phyloP scores from a whole-genome alignment of 768 basidiomycete species.

The Hericium alpestre region DNA sequence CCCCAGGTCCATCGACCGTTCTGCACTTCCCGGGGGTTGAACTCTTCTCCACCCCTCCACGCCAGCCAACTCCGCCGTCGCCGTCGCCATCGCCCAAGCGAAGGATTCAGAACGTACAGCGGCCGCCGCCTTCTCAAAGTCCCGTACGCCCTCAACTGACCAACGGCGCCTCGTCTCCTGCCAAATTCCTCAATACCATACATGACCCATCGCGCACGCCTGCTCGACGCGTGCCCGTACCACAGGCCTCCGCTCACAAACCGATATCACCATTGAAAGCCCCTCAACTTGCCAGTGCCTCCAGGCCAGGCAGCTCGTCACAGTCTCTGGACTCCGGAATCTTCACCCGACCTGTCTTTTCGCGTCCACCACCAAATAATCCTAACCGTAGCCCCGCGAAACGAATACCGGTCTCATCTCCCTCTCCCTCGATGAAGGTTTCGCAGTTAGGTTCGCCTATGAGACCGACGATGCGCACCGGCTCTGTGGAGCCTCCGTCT shows the following conservation, averaged over 20 bases:
- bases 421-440: not conserved
- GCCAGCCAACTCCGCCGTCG: not conserved
- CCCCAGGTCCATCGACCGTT: not conserved
- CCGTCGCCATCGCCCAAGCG: not conserved
- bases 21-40: not conserved
- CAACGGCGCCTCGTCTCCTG: constrained; percentile 7
- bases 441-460: not conserved
- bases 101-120: constrained; percentile 6
- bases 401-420: not conserved
- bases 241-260: constrained; percentile 5
- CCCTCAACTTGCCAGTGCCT: not conserved
- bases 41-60: constrained; percentile 5
- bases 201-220: constrained; percentile 10
- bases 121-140: constrained; percentile 9
- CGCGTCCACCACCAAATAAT: constrained; percentile 3
- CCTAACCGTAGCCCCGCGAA: constrained; percentile 7
- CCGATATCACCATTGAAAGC: constrained; percentile 5
- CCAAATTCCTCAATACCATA: constrained; percentile 2
- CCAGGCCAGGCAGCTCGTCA: not conserved
- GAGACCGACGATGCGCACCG: constrained; percentile 4
- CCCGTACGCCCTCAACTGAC: constrained; percentile 8
- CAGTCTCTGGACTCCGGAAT: not conserved
- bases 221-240: constrained; percentile 12
- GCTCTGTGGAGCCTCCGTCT: constrained; percentile 10
- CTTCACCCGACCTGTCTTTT: constrained; percentile 11